Base-by-base conservation (phyloP, 2,329 filamentous ascomycete genomes). In the Xylaria sp. region DNA sequence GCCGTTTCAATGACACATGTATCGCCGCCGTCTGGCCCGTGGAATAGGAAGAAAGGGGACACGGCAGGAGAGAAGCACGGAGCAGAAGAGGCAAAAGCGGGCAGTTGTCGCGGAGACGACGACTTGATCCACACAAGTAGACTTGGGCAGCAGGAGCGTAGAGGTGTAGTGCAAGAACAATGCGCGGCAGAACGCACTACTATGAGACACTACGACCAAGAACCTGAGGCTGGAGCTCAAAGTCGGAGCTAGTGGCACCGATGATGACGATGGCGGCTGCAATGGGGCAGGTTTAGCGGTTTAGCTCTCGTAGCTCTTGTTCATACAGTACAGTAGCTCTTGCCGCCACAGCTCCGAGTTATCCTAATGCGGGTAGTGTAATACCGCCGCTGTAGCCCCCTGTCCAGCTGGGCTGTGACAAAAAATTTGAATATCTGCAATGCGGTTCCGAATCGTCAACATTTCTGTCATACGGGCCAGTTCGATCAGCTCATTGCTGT, bases 261-360 rank as follows among this genome's bases (percentile, higher is more conserved):
- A 63, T 73, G 67, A 75, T 73, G 74, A 74, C 72, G 73, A 72
- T 72, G 66, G 73, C 70, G 68, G 72, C 68, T 60, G 44, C 55
- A 25, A 63, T 58, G 63, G 59, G 58, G 46, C 50, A 39, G 50
- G 51, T 56, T 56, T 56, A 56, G 65, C 44, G 50, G 51, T 56
- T 56, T 56, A 56, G 65, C 44, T 64, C n/a, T 37, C 39, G 34
- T 37, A 10, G 34, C 34, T 28, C 28, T 50, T 18, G 28, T 4
- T 28, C 28, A 28, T 28, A 28, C 28, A 28, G 25, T 25, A 25
- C n/a, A 3, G 23, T 23, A 39, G 57, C 50, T 41, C 34, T 20
- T 32, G 28, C 12, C 13, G 50, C 34, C 10, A 37, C 34, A 6
- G 1, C 20, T n/a, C 7, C 25, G 15, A 34, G 34, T 37, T 37